These are phyloP conservation scores for Sclerotinia trifoliorum DNA, from an alignment of 2,329 filamentous ascomycete species.

Conservation along the genomic window DNA sequence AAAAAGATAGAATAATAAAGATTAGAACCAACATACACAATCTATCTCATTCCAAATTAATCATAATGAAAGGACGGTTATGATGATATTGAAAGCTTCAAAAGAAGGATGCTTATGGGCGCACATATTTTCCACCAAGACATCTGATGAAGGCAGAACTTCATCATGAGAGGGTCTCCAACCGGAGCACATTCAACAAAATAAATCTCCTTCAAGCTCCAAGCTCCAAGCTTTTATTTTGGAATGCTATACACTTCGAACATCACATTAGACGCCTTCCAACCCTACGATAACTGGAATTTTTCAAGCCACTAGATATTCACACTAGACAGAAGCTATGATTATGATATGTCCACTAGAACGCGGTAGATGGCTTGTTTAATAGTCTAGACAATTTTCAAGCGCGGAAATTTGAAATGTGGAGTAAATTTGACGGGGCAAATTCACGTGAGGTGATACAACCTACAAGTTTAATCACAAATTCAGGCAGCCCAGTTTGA, in stretches of 20 bases:
- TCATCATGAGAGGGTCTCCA: too few species aligned
- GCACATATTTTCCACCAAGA: neutral
- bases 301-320: neutral
- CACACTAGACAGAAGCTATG: neutral
- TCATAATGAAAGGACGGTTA: neutral
- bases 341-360: neutral
- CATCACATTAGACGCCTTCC: neutral
- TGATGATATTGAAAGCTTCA: neutral
- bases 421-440: neutral
- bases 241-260: neutral
- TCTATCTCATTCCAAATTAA: neutral
- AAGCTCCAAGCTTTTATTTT: too few species aligned
- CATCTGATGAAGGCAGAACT: neutral
- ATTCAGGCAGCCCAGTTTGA: neutral
- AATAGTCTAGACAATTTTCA: neutral
- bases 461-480: neutral
- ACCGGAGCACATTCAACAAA: neutral
- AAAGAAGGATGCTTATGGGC: neutral
- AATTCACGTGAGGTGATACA: too few species aligned
- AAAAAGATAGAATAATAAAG: neutral
- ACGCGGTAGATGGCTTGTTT: neutral
- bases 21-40: neutral
- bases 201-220: too few species aligned
- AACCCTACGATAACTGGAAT: neutral
- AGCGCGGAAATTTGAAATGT: neutral